Base-by-base conservation (phyloP, 768 basidiomycete genomes). In the Phanerodontia chrysosporium region DNA sequence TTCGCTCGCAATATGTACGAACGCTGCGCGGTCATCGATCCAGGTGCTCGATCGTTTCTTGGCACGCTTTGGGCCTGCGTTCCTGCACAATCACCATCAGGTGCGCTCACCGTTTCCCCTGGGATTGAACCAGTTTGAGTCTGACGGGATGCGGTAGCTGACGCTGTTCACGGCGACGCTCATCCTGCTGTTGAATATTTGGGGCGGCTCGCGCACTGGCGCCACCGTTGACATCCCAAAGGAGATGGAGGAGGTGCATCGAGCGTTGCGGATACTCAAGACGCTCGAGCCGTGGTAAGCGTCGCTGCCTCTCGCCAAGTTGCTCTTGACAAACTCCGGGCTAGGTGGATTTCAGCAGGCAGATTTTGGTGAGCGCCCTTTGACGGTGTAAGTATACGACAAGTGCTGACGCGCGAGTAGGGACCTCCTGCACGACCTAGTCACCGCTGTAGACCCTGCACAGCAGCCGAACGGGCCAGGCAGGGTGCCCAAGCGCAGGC, bases 111-210 rank as follows among this genome's bases (percentile, higher is more conserved):
- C 51, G 13, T 2, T 12, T 18, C 3, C 21, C 5, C 46, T 48
- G 16, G 2, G 32, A 30, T 35, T 29, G n/a, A 1, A n/a, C n/a
- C n/a, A n/a, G n/a, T 28, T 4, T 32, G 32, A 18, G 32, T 3
- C 21, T 51, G 51, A 51, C 13, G 25, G 28, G 32, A 3, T 18
- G 22, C 35, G 10, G 35, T 9, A 53, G 52, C 18, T 53, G 52
- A n/a, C 45, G 59, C 73, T 21, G 71, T 81, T 83, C 65, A 77
- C 76, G 6, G 73, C 81, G 1, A 79, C 76, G 5, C 76, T 84
- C 39, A 76, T 85, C 24, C 71, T 85, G 5, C 69, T 87, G 42
- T 70, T 86, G 35, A 81, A 81, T 39, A 75, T 86, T 14, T 85
- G 78, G 84, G 81, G 75, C 49, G 79, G 75, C 51, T 80, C 76